Evolutionary conservation across 495 filamentous ascomycete genomes (phyloP), one percentile per base, ranked within the genome.

Genomic region (Xylaria grammica): DNA sequence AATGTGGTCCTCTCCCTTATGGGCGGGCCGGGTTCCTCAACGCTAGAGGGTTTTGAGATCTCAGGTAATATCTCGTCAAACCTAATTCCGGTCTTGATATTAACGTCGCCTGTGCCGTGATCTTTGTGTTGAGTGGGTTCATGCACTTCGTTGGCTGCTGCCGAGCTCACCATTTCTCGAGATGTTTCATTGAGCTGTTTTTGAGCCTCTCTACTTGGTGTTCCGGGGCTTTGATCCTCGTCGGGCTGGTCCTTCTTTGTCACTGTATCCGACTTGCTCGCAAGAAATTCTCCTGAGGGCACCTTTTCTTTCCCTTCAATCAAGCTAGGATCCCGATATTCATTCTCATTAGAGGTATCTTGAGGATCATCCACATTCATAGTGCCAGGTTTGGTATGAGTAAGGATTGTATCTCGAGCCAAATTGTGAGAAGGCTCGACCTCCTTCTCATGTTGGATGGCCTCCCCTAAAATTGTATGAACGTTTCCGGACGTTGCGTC

Each of bases 51-150:
- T 24, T 56, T 52, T 20, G 69, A 60, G 50, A 67, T 45, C 45
- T 63, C 66, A 54, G 65, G 69, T 34, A 67, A 52, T 15, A 62
- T 24, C 44, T 65, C 60, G 58, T 61, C 59, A 44, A 60, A 65
- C 58, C 56, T 50, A 42, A 70, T n/a, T 27, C 67, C 65, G 56
- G 61, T 72, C 49, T 74, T 57, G 10, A 62, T 15, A 22, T 63
- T 64, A 40, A 49, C 19, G 22, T 65, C 61, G 22, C 62, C 65
- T 27, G 44, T 24, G 20, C 27, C 48, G 20, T 38, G 42, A 17
- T 68, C 50, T 46, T 49, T 22, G 20, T 19, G 20, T 11, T 46
- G 49, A 3, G 59, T 42, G 30, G 22, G 34, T 19, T 62, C 22
- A 19, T 9, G 22, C 15, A 52, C 34, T 42, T 62, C 48, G 6